A percentile compares a stretch with the other conserved stretches of the same genome.
These are phyloP conservation scores for Elsinoe perseae DNA, from an alignment of 2,329 filamentous ascomycete genomes.

Conservation along the genomic window DNA sequence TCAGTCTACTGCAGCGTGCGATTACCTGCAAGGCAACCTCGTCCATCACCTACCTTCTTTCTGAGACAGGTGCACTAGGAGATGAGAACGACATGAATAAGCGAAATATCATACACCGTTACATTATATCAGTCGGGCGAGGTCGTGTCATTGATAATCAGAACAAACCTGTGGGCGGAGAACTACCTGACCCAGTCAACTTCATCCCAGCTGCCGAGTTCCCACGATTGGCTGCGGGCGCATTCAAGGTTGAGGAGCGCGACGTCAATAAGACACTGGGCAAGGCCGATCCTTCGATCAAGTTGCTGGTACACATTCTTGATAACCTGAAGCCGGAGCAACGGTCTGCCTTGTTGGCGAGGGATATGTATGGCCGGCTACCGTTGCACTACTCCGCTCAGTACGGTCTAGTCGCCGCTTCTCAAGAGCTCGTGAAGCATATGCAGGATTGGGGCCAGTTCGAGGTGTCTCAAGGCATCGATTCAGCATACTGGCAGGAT, in stretches of 20 bases:
- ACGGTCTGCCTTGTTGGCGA: conserved; percentile 56
- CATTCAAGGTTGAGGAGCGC: conserved; percentile 59
- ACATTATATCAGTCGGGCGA: conserved; percentile 86
- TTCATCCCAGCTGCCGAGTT: conserved; percentile 74
- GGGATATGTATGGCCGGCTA: conserved; percentile 72
- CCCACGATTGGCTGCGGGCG: conserved; percentile 54
- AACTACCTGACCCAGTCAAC: conserved; percentile 50
- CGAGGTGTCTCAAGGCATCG: conserved; percentile 75
- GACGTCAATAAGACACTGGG: conserved; percentile 50
- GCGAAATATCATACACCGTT: conserved; percentile 84
- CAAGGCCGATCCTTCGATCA: conserved; percentile 67
- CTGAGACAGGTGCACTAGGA: conserved; percentile 62
- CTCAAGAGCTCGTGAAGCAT: conserved; percentile 74
- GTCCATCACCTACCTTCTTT: conserved; percentile 65
- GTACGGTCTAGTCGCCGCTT: conserved; percentile 88
- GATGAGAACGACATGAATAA: conserved; percentile 90
- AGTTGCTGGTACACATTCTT: conserved; percentile 56
- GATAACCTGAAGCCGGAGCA: conserved; percentile 62
- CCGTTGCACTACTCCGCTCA: conserved; percentile 92
- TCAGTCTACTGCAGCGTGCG: conserved; percentile 70
- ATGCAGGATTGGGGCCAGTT: conserved; percentile 89
- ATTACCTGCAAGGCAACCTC: conserved; percentile 61
- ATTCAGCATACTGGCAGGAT: conserved; percentile 84
- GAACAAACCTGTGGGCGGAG: conserved; percentile 22
- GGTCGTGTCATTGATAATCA: conserved; percentile 49